These are phyloP conservation scores for Aspergillus sp. DNA, from an alignment of 2,329 filamentous ascomycete species.

Conservation along the genomic window DNA sequence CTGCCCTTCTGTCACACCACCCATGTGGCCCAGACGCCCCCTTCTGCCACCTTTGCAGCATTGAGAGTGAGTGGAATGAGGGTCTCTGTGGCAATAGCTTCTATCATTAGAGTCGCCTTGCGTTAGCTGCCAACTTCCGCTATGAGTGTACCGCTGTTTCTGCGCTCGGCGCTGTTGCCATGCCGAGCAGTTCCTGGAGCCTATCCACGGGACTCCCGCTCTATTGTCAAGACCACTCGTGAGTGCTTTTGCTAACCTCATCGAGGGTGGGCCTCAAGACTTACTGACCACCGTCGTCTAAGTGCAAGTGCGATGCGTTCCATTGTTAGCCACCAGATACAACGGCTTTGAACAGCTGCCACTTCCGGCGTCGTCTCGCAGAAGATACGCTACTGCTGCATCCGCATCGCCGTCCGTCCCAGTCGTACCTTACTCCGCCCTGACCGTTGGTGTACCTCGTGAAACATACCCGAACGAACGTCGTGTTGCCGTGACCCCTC, in stretches of 20 bases:
- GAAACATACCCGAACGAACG: conserved; percentile 79
- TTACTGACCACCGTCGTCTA: conserved; percentile 6
- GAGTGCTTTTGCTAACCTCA: conserved; percentile 13
- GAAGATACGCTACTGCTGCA: conserved; percentile 26
- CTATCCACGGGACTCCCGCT: conserved; percentile 25
- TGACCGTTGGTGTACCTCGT: conserved; percentile 76
- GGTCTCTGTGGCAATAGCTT: neutral
- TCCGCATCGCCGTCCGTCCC: conserved; percentile 26
- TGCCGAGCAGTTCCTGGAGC: conserved; percentile 26
- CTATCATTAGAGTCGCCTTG: neutral
- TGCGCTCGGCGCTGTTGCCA: conserved; percentile 30
- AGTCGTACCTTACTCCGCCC: conserved; percentile 63
- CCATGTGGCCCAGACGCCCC: conserved; percentile 2
- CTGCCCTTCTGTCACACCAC: neutral
- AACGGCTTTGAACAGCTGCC: conserved; percentile 8
- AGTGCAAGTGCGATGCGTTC: conserved; percentile 17
- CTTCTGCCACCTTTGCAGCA: neutral
- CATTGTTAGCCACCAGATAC: conserved; percentile 13
- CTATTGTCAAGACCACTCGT: conserved; percentile 24
- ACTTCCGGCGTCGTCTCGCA: conserved; percentile 19
- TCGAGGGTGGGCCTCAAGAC: neutral
- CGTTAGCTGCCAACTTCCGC: conserved; percentile 5
- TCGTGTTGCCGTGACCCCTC: conserved; percentile 80
- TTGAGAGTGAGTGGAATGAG: neutral
- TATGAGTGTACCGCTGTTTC: conserved; percentile 30